Evolutionary conservation across 495 filamentous ascomycete species (phyloP), one percentile per base, ranked within the genome.

Genomic region (Neurospora sp.): DNA sequence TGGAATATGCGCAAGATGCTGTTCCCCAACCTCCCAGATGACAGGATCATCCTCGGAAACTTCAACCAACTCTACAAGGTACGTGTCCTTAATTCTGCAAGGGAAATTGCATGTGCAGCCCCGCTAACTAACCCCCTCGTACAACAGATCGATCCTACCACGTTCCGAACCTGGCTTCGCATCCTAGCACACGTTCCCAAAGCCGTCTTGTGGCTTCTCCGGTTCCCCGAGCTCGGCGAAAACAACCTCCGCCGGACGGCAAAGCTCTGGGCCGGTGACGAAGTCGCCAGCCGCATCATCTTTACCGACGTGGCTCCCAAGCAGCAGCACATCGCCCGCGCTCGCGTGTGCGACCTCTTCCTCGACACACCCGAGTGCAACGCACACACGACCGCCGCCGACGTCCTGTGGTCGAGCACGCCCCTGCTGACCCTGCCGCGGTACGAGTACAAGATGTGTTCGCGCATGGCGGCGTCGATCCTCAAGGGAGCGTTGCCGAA

Each of bases 1-100:
- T 98, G 96, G 96, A 86, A 87, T 70, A 98, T 98, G 96, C 90
- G 96, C 35, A 97, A 97, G 79, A 92, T 97, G 77, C 80, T 99
- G 31, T 99, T 99, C 79, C 96, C 96, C 3, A 85, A 87, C 12
- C 85, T 99, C 31, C 84, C 89, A 14, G 92, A 98, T 74, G 91
- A 98, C 78, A 88, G 89, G 35, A 90, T 99, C 77, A 97, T 99
- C 75, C 87, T 99, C 62, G 96, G 92, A 12, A 99, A 99, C 83
- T 99, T 99, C 82, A 99, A 99, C 81, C 96, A 99, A 82, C 84
- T 99, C 35, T 99, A 99, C 85, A 99, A 99, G 91, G 96, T 96
- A 85, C 77, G 85, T 81, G 59, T 14, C 8, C 18, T 70, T 20
- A 23, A n/a, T 41, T 39, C 5, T 74, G n/a, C 66, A 35, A 14